phyloP scores from a whole-genome alignment of 108 stramenopile species.

The Cyclotella sp. region DNA sequence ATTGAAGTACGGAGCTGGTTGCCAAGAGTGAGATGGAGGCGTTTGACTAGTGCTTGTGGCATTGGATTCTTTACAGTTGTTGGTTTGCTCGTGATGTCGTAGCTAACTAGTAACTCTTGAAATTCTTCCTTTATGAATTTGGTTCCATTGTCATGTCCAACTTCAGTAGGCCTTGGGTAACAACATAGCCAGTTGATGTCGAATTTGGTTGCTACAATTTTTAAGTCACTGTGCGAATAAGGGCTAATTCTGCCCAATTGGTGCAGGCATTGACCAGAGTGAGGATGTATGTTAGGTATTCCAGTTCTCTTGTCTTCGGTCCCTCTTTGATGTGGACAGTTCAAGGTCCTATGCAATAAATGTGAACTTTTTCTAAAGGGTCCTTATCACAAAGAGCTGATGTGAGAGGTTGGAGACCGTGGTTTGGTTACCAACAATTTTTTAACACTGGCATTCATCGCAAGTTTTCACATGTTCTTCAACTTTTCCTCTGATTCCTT shows the following conservation, averaged over 20 bases:
- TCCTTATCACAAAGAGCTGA: constrained; percentile 10
- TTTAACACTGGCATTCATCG: constrained; percentile 13
- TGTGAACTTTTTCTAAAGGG: constrained; percentile 14
- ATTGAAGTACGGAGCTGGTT: no score
- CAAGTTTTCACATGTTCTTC: constrained; percentile 15
- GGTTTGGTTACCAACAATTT: constrained; percentile 13
- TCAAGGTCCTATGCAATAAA: constrained; percentile 21
- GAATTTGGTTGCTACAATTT: neutral
- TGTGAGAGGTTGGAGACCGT: constrained; percentile 4
- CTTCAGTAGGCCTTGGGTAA: no score
- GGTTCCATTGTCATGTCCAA: no score
- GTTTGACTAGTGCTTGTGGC: constrained; percentile 52
- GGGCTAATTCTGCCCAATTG: no score
- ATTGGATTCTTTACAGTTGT: constrained; percentile 55
- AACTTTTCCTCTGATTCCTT: neutral
- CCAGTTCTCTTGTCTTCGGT: neutral
- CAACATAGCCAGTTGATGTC: no score
- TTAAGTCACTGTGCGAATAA: neutral
- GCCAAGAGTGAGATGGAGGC: no score
- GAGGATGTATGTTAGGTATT: neutral
- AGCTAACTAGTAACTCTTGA: constrained; percentile 26
- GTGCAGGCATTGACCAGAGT: constrained; percentile 1
- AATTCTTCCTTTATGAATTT: constrained; percentile 37
- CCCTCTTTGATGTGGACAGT: no score
- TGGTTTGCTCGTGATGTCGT: no score